Evolutionary conservation across 768 basidiomycete genomes (phyloP), one percentile per base, ranked within the genome.

Genomic region (Crepidotus variabilis): DNA sequence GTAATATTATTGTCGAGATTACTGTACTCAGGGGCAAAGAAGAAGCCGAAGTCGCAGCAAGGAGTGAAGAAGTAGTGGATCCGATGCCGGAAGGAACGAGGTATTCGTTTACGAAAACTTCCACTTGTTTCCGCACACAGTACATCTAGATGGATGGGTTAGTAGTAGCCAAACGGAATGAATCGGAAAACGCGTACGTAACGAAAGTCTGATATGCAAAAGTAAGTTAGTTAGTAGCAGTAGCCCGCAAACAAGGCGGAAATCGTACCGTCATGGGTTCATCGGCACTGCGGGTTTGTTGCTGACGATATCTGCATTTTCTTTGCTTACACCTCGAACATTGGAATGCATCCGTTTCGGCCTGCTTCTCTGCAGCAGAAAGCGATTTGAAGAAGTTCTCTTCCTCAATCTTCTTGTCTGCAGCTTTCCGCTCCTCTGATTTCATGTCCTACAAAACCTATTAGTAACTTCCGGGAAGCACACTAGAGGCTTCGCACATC

Each of bases 311-410:
- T 47, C 88, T 83, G 64, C 92, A 92, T 74, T 94, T 92, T 64
- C 89, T 76, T 82, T 95, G 90, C 65, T 94, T 95, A 85, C 97
- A 99, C 63, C 91, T 82, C 9, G 85, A 81, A 67, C 97, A 99
- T 69, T 98, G 93, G 90, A 99, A 99, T 2, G 92, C 95, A 60
- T 94, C 92, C 0, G 97, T 99, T 71, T 98, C 97, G 13, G 95
- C 94, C 70, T 94, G 84, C 60, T 86, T 87, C 63, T 95, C 89
- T 2, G 81, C 90, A 0, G 96, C 96, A 1, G 90, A 92, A 1
- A 97, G 84, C 0, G 94, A 89, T 33, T 94, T 90, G 78, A 92
- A 90, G 49, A 99, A 72, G 67, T 98, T 98, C 52, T 90, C 85
- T 64, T 88, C 85, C 55, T 84, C 80, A 58, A 98, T 88, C 67